phyloP scores from a whole-genome alignment of 2,329 filamentous ascomycete genomes.

The Ophiostoma perfectum region DNA sequence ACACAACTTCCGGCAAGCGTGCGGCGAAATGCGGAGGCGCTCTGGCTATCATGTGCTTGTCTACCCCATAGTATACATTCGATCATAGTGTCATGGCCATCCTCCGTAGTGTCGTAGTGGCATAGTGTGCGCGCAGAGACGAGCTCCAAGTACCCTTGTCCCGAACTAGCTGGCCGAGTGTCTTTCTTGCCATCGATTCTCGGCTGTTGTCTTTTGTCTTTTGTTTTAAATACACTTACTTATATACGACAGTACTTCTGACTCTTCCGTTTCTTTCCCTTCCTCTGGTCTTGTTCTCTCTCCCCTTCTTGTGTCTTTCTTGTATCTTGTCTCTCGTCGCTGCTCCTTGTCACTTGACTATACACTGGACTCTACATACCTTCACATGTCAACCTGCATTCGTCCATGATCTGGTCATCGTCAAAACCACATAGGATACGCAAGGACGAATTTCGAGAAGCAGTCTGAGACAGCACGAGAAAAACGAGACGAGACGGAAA shows the following conservation, averaged over 20 bases:
- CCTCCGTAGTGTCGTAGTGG: not conserved
- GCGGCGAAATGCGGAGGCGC: conserved; percentile 23
- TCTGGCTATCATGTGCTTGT: conserved; percentile 9
- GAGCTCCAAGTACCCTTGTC: conserved; percentile 1
- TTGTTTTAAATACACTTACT: not conserved
- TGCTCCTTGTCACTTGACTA: not conserved
- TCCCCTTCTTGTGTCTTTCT: not conserved
- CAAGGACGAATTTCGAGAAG: conserved; percentile 28
- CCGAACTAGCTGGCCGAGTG: conserved; percentile 6
- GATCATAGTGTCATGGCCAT: not conserved
- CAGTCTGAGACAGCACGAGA: not conserved
- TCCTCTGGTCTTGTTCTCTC: not conserved
- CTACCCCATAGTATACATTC: conserved; percentile 3
- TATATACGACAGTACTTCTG: no score
- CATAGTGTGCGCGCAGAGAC: not conserved
- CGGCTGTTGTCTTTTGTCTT: conserved; percentile 17
- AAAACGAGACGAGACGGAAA: not conserved
- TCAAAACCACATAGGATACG: conserved; percentile 28
- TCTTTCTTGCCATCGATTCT: conserved; percentile 11
- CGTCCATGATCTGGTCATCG: conserved; percentile 27
- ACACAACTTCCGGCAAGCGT: conserved; percentile 10
- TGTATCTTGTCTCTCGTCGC: not conserved
- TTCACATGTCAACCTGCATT: conserved; percentile 1
- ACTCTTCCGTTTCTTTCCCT: not conserved
- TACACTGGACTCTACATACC: not conserved